Evolutionary conservation across 2,329 filamentous ascomycete species (phyloP).

Genomic region (Septoria linicola): DNA sequence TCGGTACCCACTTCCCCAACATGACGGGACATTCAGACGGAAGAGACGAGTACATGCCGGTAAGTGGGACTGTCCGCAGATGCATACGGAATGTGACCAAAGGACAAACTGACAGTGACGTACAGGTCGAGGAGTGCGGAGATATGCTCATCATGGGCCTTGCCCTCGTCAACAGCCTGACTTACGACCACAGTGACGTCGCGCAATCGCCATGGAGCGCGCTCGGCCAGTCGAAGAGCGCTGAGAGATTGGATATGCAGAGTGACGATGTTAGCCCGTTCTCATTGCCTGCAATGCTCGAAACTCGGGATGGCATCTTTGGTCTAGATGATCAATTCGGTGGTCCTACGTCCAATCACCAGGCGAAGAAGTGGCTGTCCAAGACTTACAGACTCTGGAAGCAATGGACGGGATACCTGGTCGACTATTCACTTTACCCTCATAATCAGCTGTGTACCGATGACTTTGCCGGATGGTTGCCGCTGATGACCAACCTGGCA

Average conservation of each 20-base stretch:
- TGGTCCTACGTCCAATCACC: conserved; percentile 52
- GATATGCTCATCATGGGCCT: conserved; percentile 68
- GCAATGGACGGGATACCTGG: conserved; percentile 76
- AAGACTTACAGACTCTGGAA: conserved; percentile 70
- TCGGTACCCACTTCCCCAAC: conserved; percentile 71
- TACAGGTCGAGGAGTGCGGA: conserved; percentile 66
- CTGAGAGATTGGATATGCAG: conserved; percentile 18
- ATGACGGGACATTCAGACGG: conserved; percentile 72
- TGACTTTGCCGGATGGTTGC: conserved; percentile 76
- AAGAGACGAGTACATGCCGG: conserved; percentile 70
- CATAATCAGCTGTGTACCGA: conserved; percentile 78
- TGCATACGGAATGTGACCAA: no score
- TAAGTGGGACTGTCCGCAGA: not conserved
- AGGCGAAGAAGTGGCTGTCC: conserved; percentile 64
- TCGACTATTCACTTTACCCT: conserved; percentile 72
- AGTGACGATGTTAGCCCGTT: conserved; percentile 50
- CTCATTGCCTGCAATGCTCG: conserved; percentile 42
- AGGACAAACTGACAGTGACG: not conserved
- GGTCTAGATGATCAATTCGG: conserved; percentile 64
- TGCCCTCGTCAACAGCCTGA: conserved; percentile 71
- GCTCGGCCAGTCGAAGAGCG: conserved; percentile 36
- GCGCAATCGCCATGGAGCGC: conserved; percentile 61
- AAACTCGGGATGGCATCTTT: conserved; percentile 51
- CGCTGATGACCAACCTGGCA: conserved; percentile 77
- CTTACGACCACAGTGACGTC: conserved; percentile 57